phyloP scores from a whole-genome alignment of 345 rosid species.

The Raphanus raphanistrum region DNA sequence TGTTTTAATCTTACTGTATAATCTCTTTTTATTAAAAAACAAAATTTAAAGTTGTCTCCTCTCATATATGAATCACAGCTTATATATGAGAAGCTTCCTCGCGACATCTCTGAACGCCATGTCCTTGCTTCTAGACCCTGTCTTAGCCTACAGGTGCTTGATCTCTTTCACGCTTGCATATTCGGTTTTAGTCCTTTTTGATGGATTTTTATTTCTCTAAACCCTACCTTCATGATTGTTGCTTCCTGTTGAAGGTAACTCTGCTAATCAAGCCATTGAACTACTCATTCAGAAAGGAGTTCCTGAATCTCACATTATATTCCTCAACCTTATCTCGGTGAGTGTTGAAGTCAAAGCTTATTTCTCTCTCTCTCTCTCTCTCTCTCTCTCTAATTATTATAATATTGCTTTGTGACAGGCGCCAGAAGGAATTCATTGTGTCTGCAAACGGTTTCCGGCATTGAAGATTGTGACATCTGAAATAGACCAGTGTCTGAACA shows the following conservation, averaged over 20 bases:
- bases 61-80: conserved; percentile 49
- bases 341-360: conserved; percentile 37
- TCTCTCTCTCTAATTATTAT: neutral
- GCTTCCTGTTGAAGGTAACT: conserved; percentile 65
- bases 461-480: conserved; percentile 93
- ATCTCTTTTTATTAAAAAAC: neutral
- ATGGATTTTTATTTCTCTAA: neutral
- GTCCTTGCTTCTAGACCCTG: conserved; percentile 98
- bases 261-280: conserved; percentile 93
- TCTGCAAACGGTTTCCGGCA: conserved; percentile 79
- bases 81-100: conserved; percentile 95
- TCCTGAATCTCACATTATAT: conserved; percentile 91
- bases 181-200: neutral
- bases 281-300: conserved; percentile 91
- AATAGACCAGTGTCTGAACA: conserved; percentile 76
- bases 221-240: neutral
- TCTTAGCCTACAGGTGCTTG: conserved; percentile 82
- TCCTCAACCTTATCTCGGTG: conserved; percentile 93
- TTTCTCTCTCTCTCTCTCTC: neutral
- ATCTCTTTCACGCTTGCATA: conserved; percentile 9
- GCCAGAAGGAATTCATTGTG: conserved; percentile 96
- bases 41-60: neutral
- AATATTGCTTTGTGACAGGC: conserved; percentile 51
- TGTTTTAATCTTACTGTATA: neutral
- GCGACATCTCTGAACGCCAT: conserved; percentile 92